Conservation (phyloP, 1,284 basidiomycete genomes). For the Rhodotorula sp. region DNA sequence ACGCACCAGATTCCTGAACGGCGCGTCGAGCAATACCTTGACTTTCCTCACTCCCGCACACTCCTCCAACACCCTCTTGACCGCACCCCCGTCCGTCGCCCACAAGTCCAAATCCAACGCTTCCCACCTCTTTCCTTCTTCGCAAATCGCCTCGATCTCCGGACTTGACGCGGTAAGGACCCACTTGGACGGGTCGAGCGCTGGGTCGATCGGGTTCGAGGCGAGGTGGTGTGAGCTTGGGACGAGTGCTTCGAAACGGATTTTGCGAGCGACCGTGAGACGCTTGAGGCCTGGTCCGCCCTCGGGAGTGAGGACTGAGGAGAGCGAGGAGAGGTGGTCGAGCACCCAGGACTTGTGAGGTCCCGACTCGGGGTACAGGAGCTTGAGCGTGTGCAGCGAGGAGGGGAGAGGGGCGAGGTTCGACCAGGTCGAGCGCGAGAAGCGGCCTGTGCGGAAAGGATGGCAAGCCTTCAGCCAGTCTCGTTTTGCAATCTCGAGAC, state of each 20-base stretch:
- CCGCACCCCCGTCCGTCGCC: conserved; percentile 3
- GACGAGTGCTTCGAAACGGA: conserved; percentile 9
- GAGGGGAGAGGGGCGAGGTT: conserved; percentile 18
- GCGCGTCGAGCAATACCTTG: conserved; percentile 23
- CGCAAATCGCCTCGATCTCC: conserved; percentile 18
- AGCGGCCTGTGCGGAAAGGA: conserved; percentile 18
- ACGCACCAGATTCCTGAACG: conserved; percentile 32
- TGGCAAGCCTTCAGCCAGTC: too few species aligned
- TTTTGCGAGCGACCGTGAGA: conserved; percentile 16
- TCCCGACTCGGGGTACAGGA: conserved; percentile 22
- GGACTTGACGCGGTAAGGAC: not conserved
- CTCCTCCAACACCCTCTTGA: conserved; percentile 28
- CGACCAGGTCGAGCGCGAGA: conserved; percentile 31
- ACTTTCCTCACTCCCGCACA: conserved; percentile 10
- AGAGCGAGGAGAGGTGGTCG: conserved; percentile 33
- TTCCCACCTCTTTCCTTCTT: conserved; percentile 10
- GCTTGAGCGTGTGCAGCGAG: conserved; percentile 14
- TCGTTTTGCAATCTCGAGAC: too few species aligned
- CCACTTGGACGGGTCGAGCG: conserved; percentile 8
- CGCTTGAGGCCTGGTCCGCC: conserved; percentile 1
- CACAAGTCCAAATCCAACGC: conserved; percentile 28
- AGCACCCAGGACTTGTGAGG: conserved; percentile 39
- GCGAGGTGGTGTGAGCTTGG: conserved; percentile 26
- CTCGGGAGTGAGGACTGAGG: conserved; percentile 2
- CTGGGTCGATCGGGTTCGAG: conserved; percentile 18